These are phyloP conservation scores for Scedosporium dehoogii DNA, from an alignment of 2,329 filamentous ascomycete species.

Conservation along the genomic window DNA sequence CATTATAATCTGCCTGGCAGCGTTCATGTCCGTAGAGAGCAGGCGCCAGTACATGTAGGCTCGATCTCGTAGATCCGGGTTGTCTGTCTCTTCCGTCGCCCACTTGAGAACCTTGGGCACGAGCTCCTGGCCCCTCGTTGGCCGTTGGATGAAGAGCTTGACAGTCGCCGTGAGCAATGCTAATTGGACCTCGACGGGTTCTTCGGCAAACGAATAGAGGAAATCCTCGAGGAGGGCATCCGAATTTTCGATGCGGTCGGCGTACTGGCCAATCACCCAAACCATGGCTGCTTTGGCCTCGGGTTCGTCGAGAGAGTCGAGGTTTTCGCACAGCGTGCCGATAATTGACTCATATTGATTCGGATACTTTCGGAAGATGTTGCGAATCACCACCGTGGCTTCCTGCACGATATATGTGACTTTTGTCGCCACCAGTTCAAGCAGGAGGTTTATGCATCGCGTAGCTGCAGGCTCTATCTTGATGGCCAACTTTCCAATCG, in stretches of 20 bases:
- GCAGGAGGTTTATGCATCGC: slow-evolving; percentile 82
- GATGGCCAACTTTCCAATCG: slow-evolving; percentile 95
- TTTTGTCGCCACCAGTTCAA: slow-evolving; percentile 94
- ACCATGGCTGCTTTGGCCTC: slow-evolving; percentile 98
- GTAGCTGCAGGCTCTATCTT: slow-evolving; percentile 94
- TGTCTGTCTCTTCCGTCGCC: slow-evolving; percentile 99
- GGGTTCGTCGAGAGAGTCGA: slow-evolving; percentile 92
- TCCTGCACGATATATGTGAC: slow-evolving; percentile 98
- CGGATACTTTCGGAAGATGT: slow-evolving; percentile 98
- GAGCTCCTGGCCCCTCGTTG: slow-evolving; percentile 85
- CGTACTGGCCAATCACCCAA: slow-evolving; percentile 98
- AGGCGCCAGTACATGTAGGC: slow-evolving; percentile 99
- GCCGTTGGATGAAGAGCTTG: slow-evolving; percentile 94
- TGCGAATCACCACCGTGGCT: slow-evolving; percentile 95
- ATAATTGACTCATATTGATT: slow-evolving; percentile 99
- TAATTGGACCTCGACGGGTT: slow-evolving; percentile 90
- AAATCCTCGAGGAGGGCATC: slow-evolving; percentile 93
- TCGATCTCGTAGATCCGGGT: slow-evolving; percentile 87
- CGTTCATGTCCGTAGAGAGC: slow-evolving; percentile 79
- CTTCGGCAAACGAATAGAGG: slow-evolving; percentile 84
- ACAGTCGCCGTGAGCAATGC: slow-evolving; percentile 92
- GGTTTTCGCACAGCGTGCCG: slow-evolving; percentile 85
- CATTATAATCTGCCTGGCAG: slow-evolving; percentile 87
- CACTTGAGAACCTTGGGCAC: slow-evolving; percentile 94
- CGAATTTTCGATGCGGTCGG: slow-evolving; percentile 93